Conservation (phyloP, 768 basidiomycete genomes). For the Chiua virens region DNA sequence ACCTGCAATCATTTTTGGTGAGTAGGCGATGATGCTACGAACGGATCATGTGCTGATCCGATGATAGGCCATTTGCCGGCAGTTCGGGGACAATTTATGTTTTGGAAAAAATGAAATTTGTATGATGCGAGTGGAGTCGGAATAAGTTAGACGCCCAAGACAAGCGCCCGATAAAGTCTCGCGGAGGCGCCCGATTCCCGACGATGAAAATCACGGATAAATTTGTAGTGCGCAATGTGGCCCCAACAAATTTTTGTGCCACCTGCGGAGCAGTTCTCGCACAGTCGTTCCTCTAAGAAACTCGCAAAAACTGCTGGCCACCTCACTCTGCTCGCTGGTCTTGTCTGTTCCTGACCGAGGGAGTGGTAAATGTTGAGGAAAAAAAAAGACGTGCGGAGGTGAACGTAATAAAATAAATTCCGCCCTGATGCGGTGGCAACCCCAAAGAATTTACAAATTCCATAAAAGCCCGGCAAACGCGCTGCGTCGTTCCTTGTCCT, state of each 20-base stretch:
- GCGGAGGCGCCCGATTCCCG: background rate
- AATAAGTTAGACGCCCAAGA: background rate
- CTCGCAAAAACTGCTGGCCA: background rate
- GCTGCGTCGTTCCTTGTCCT: constrained; percentile 14
- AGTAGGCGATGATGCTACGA: background rate
- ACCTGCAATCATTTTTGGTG: constrained; percentile 56
- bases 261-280: background rate
- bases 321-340: background rate
- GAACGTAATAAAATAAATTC: background rate
- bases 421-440: constrained; percentile 23
- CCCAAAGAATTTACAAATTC: constrained; percentile 36
- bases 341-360: background rate
- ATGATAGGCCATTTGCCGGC: constrained; percentile 37
- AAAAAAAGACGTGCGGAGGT: background rate
- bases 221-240: background rate
- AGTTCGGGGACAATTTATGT: constrained; percentile 39
- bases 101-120: constrained; percentile 31
- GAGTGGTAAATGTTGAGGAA: background rate
- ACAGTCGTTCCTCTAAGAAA: background rate
- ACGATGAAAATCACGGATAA: background rate
- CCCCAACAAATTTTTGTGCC: constrained; percentile 23
- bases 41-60: background rate
- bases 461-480: constrained; percentile 22
- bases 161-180: background rate
- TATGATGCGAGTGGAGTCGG: no score